A percentile compares a stretch with the other conserved stretches of the same genome.
Conservation (phyloP, 2,329 filamentous ascomycete species). For the Colletotrichum eremochloae region DNA sequence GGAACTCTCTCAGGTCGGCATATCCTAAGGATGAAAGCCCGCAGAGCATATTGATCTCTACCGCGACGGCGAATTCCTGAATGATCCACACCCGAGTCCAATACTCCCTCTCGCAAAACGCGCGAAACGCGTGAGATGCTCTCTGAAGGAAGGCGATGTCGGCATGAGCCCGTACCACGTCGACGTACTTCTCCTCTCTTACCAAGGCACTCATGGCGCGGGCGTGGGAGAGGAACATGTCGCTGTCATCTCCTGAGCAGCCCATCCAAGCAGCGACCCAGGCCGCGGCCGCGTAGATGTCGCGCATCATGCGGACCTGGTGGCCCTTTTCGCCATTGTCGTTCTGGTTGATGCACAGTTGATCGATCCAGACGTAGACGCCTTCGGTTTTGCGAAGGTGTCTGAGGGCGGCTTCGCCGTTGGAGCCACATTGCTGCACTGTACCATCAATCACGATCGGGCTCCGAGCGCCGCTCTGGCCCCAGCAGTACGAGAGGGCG, state of each 20-base stretch:
- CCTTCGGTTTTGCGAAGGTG: slow-evolving; percentile 16
- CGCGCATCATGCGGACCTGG: slow-evolving; percentile 30
- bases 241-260: not conserved
- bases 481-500: slow-evolving; percentile 25
- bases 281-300: slow-evolving; percentile 26
- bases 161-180: slow-evolving; percentile 1
- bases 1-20: slow-evolving; percentile 12
- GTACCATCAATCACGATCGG: slow-evolving; percentile 4
- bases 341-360: slow-evolving; percentile 26
- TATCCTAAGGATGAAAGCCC: slow-evolving; percentile 35
- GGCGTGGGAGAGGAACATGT: not conserved
- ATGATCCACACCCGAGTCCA: slow-evolving; percentile 53
- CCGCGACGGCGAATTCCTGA: slow-evolving; percentile 49
- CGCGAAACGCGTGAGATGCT: slow-evolving; percentile 20
- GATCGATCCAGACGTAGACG: slow-evolving; percentile 27
- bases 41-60: slow-evolving; percentile 46
- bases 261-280: slow-evolving; percentile 31
- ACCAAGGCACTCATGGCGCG: slow-evolving; percentile 10
- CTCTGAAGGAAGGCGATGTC: slow-evolving; percentile 18
- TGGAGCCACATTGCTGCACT: not conserved
- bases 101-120: slow-evolving; percentile 52
- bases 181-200: not conserved
- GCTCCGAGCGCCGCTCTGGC: not conserved
- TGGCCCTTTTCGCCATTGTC: slow-evolving; percentile 27
- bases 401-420: slow-evolving; percentile 17